Evolutionary conservation across 257 asterid genomes (phyloP).

Genomic region (Lavandula angustifolia): DNA sequence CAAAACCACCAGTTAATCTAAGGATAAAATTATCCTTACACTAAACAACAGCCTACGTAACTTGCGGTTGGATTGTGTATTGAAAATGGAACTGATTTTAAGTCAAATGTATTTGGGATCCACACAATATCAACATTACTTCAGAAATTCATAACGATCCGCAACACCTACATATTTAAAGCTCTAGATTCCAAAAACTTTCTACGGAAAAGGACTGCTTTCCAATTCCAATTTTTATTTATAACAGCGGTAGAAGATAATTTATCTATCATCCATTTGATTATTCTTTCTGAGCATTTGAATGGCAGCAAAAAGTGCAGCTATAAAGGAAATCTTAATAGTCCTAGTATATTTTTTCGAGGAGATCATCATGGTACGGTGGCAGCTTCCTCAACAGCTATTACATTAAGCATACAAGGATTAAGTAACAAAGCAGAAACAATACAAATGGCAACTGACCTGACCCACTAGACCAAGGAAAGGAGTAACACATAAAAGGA

Average conservation of each 20-base stretch:
- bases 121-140: neutral
- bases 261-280: neutral
- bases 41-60: neutral
- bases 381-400: neutral
- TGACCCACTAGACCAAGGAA: conserved; percentile 1
- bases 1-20: conserved; percentile 4
- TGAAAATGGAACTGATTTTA: neutral
- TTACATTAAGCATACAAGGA: conserved; percentile 10
- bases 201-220: neutral
- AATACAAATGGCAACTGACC: neutral
- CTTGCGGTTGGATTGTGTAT: neutral
- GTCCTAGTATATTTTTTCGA: neutral
- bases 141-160: neutral
- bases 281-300: neutral
- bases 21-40: neutral
- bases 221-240: neutral
- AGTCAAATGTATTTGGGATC: neutral
- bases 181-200: neutral
- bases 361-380: neutral
- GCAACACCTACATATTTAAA: neutral
- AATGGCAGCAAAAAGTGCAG: conserved; percentile 8
- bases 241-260: neutral
- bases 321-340: neutral
- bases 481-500: neutral
- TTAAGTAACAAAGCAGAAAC: neutral